Conservation (phyloP, 805 yeast species). For the Saccharomycopsis guyanensis region DNA sequence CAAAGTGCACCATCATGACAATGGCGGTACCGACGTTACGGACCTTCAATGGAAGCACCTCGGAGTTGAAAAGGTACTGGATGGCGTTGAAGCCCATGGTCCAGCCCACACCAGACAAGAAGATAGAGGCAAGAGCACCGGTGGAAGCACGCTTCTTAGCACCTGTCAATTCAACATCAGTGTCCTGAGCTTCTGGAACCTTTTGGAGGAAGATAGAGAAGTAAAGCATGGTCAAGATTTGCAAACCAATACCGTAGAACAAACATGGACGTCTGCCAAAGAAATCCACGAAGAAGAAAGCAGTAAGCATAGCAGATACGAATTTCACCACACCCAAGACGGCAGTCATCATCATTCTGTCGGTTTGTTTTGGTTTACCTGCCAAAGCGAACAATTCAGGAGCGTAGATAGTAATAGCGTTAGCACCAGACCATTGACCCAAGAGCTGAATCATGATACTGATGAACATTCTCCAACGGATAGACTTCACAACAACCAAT, state of each 20-base stretch:
- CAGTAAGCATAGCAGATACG: constrained; percentile 39
- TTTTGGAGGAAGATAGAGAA: constrained; percentile 39
- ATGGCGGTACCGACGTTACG: constrained; percentile 43
- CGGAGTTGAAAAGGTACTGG: constrained; percentile 49
- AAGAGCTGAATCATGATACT: constrained; percentile 39
- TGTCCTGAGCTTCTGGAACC: constrained; percentile 37
- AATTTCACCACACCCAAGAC: constrained; percentile 48
- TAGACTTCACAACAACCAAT: constrained; percentile 31
- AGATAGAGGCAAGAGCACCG: constrained; percentile 45
- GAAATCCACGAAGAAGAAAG: constrained; percentile 43
- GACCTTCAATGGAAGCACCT: constrained; percentile 44
- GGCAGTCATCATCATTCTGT: constrained; percentile 41
- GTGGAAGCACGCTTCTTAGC: constrained; percentile 33
- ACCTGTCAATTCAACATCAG: constrained; percentile 26
- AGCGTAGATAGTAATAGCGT: constrained; percentile 48
- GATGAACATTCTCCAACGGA: constrained; percentile 39
- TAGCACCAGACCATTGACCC: constrained; percentile 56
- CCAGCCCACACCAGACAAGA: constrained; percentile 49
- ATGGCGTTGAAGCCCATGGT: constrained; percentile 51
- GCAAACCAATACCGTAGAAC: constrained; percentile 40
- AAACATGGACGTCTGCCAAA: constrained; percentile 46
- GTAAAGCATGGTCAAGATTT: constrained; percentile 35
- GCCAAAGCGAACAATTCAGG: constrained; percentile 43
- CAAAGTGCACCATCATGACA: constrained; percentile 49
- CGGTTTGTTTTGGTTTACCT: constrained; percentile 34